phyloP scores from a whole-genome alignment of 805 yeast species.

The Priceomyces castillae region DNA sequence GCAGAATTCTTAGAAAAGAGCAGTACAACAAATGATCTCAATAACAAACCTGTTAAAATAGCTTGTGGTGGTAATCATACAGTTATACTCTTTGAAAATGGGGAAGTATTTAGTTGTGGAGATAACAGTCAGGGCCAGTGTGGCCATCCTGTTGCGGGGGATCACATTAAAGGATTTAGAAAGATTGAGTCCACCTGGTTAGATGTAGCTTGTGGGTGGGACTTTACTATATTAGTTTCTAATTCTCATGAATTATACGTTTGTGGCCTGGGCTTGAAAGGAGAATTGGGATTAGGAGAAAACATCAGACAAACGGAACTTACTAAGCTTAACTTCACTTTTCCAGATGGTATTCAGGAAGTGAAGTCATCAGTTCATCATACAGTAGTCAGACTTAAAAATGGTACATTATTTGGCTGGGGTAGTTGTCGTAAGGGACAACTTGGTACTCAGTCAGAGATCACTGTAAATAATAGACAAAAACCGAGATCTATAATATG shows the following conservation, averaged over 20 bases:
- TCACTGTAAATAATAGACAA: slow-evolving; percentile 4
- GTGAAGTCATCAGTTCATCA: slow-evolving; percentile 46
- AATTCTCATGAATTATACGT: slow-evolving; percentile 39
- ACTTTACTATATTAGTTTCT: slow-evolving; percentile 55
- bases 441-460: slow-evolving; percentile 21
- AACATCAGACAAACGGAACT: slow-evolving; percentile 9
- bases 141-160: slow-evolving; percentile 21
- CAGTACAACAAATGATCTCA: slow-evolving; percentile 9
- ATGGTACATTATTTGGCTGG: slow-evolving; percentile 60
- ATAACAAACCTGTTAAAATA: slow-evolving; percentile 37
- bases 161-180: slow-evolving; percentile 14
- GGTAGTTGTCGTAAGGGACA: slow-evolving; percentile 68
- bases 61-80: slow-evolving; percentile 90
- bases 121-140: slow-evolving; percentile 56
- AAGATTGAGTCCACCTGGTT: slow-evolving; percentile 32
- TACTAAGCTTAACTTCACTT: slow-evolving; percentile 7
- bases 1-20: slow-evolving; percentile 13
- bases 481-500: slow-evolving; percentile 18
- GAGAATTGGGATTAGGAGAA: slow-evolving; percentile 63
- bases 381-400: slow-evolving; percentile 33
- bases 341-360: slow-evolving; percentile 6
- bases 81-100: slow-evolving; percentile 51
- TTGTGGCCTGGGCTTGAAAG: slow-evolving; percentile 66
- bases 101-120: slow-evolving; percentile 59
- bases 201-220: slow-evolving; percentile 77